Percentiles rank a stretch among this genome's conserved stretches.
Conservation (phyloP, 495 filamentous ascomycete species). For the Lasiosphaeria miniovina region DNA sequence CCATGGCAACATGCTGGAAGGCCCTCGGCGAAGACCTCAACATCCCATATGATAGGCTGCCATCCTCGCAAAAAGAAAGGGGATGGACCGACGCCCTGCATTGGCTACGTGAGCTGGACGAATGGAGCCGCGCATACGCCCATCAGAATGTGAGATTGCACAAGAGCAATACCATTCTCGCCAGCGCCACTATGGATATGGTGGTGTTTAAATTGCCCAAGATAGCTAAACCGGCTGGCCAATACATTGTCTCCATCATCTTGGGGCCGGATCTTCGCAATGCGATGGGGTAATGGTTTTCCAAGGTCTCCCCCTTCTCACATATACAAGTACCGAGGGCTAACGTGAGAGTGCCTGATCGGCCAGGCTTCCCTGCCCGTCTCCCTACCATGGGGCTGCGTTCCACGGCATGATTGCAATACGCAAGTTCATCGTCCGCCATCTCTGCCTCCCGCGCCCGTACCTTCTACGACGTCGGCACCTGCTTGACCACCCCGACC, state of each 20-base stretch:
- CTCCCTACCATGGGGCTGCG: background rate
- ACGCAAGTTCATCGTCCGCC: constrained; percentile 1
- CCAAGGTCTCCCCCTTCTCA: background rate
- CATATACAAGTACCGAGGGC: background rate
- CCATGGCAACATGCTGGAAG: constrained; percentile 1
- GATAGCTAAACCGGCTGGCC: background rate
- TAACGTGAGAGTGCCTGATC: no score
- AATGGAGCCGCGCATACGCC: background rate
- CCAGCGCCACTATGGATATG: background rate
- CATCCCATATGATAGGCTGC: background rate
- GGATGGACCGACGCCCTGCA: background rate
- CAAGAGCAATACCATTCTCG: background rate
- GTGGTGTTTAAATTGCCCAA: background rate
- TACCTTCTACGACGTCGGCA: background rate
- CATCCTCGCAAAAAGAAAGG: background rate
- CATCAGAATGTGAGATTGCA: background rate
- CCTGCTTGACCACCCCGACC: background rate
- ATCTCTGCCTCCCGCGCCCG: constrained; percentile 1
- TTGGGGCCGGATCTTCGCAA: background rate
- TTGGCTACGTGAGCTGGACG: background rate
- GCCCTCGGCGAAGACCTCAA: background rate
- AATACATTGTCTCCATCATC: background rate
- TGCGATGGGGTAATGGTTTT: background rate
- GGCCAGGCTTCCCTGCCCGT: background rate
- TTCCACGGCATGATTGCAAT: background rate